Evolutionary conservation across 2,329 filamentous ascomycete species (phyloP), one percentile per base, ranked within the genome.

Genomic region (Xylariaceae sp.): DNA sequence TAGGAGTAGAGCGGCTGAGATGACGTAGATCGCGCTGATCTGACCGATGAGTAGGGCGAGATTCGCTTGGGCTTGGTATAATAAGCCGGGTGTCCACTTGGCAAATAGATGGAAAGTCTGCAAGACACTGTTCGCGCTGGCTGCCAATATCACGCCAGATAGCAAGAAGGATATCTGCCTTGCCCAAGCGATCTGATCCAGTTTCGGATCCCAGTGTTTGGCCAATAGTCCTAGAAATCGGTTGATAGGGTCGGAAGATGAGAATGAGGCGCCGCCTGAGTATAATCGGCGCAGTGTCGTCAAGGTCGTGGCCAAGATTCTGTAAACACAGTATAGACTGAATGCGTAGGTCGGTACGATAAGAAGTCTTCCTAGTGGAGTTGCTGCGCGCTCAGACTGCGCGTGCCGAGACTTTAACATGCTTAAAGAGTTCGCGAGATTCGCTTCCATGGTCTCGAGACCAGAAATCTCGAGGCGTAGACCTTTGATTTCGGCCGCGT

Each of bases 71-170:
- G 86, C 84, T 60, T 88, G 87, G 58, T 85, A 82, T 10, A 91
- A 73, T n/a, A 93, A 69, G 5, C 77, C 77, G 0, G 90, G 90
- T 9, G 84, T 79, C 73, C 89, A 88, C 58, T 86, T 86, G 3
- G 87, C 83, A 64, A 96, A 89, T 49, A 96, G 79, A 60, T 87
- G 85, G 62, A 93, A 88, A 0, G 90, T 96, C 67, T 94, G 90
- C n/a, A 92, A 75, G 16, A 89, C 90, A 51, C 86, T 88, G 69
- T 87, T 90, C 70, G 91, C 90, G 50, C 87, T 90, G 2, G 88
- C 86, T 14, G 90, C 77, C 19, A 96, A 84, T 67, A 96, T 94
- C 45, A 92, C 83, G 16, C 90, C 90, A 7, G 87, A 90, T 5
- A 96, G 78, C 18, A 90, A 74, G 70, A 96, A 95, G 53, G 87